phyloP scores from a whole-genome alignment of 139 green algal genomes.

The Asterochloris sp. region DNA sequence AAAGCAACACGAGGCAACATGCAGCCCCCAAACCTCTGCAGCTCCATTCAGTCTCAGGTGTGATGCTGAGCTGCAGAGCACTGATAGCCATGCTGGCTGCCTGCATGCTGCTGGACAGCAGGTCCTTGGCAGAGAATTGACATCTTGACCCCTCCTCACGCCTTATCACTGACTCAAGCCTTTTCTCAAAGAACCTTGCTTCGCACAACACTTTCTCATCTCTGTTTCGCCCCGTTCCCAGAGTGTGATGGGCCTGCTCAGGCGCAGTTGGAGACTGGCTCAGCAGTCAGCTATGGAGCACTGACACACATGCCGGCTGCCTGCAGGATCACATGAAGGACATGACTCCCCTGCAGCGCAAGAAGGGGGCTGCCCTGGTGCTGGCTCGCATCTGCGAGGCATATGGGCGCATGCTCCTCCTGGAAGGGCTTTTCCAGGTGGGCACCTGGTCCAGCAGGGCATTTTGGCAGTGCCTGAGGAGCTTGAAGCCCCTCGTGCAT shows the following conservation, averaged over 20 bases:
- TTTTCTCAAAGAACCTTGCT: not conserved
- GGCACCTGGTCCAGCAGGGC: too few relatives aligned
- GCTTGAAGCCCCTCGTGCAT: too few relatives aligned
- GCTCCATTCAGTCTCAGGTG: too few relatives aligned
- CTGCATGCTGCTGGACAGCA: not conserved
- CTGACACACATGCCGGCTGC: not conserved
- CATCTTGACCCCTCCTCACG: not conserved
- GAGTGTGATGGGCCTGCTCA: not conserved
- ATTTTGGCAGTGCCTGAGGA: too few relatives aligned
- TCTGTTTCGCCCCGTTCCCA: not conserved
- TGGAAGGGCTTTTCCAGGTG: conserved; percentile 83
- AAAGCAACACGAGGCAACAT: too few relatives aligned
- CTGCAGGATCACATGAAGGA: conserved; percentile 11
- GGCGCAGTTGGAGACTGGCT: not conserved
- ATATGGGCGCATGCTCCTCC: conserved; percentile 94
- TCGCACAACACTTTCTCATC: not conserved
- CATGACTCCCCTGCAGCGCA: conserved; percentile 9
- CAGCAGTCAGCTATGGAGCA: not conserved
- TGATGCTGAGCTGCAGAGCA: too few relatives aligned
- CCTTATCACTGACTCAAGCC: not conserved
- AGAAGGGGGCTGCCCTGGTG: conserved; percentile 40
- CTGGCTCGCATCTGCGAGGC: conserved; percentile 70
- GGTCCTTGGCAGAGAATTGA: not conserved
- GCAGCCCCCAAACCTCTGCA: too few relatives aligned
- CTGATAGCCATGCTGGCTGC: not conserved